Percentiles rank a stretch among this genome's conserved stretches.
Evolutionary conservation across 495 filamentous ascomycete species (phyloP).

Genomic region (Aspergillus egyptiacus): DNA sequence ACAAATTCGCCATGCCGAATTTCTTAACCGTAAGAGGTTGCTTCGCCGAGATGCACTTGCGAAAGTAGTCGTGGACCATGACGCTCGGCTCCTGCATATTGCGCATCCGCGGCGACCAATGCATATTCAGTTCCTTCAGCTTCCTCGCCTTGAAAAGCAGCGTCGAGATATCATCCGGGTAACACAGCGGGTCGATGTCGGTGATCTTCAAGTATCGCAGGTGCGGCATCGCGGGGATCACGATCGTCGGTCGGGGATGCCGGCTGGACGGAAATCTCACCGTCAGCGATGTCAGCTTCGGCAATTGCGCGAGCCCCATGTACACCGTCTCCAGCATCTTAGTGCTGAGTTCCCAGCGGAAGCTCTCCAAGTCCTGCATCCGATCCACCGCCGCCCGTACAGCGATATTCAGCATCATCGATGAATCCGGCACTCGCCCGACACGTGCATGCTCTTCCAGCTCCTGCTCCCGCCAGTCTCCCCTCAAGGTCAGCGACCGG

Average conservation of each 20-base stretch:
- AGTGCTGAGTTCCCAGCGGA: constrained; percentile 59
- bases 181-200: constrained; percentile 60
- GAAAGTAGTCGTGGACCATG: constrained; percentile 50
- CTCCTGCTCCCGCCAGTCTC: constrained; percentile 53
- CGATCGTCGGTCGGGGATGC: constrained; percentile 50
- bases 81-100: constrained; percentile 52
- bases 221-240: constrained; percentile 53
- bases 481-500: constrained; percentile 46
- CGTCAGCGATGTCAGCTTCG: constrained; percentile 48
- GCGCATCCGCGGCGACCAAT: constrained; percentile 60
- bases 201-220: constrained; percentile 47
- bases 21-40: constrained; percentile 43
- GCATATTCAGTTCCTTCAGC: constrained; percentile 48
- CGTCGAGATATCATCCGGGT: constrained; percentile 57
- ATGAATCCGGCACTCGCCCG: constrained; percentile 55
- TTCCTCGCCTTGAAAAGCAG: constrained; percentile 48
- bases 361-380: constrained; percentile 50
- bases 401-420: constrained; percentile 58
- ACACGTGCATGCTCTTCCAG: constrained; percentile 51
- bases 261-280: constrained; percentile 52
- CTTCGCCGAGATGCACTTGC: constrained; percentile 42
- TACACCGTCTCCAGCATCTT: constrained; percentile 59
- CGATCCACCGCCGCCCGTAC: constrained; percentile 54
- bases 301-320: constrained; percentile 44
- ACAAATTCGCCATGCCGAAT: constrained; percentile 52